Conservation (phyloP, 2,329 filamentous ascomycete species). For the Metarhizium album region DNA sequence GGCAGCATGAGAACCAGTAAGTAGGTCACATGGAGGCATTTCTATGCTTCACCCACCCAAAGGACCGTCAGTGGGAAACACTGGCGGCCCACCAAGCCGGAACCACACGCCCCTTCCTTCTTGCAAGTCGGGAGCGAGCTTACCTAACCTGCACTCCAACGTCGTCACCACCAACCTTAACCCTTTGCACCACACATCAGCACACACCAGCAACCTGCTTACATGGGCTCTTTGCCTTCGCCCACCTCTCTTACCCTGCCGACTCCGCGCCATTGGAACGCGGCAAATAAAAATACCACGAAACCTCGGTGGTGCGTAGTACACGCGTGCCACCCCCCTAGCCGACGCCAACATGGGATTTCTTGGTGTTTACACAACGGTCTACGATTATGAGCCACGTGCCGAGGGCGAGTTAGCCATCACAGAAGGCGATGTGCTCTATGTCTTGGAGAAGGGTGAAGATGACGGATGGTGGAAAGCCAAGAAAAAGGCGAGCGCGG, state of each 20-base stretch:
- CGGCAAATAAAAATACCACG: neutral
- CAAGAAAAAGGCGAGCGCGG: constrained; percentile 74
- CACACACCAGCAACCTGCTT: neutral
- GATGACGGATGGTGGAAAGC: constrained; percentile 90
- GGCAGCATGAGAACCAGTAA: too few relatives aligned
- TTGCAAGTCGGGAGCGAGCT: neutral
- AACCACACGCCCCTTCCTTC: neutral
- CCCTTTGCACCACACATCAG: neutral
- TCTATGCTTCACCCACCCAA: neutral
- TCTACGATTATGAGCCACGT: constrained; percentile 90
- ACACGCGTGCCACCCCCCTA: neutral
- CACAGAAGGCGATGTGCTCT: constrained; percentile 77
- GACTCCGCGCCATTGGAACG: neutral
- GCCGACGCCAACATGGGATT: constrained; percentile 60
- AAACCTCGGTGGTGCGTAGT: neutral
- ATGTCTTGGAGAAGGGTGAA: constrained; percentile 70
- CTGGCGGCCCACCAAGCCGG: neutral
- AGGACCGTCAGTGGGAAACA: too few relatives aligned
- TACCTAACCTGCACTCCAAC: constrained; percentile 5
- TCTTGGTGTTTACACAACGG: constrained; percentile 76
- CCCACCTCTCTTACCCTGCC: neutral
- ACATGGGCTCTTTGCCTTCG: neutral
- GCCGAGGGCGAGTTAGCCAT: constrained; percentile 78
- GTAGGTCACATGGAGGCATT: too few relatives aligned
- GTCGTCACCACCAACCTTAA: constrained; percentile 4